phyloP scores from a whole-genome alignment of 768 basidiomycete genomes.

The Boletellus sp. region DNA sequence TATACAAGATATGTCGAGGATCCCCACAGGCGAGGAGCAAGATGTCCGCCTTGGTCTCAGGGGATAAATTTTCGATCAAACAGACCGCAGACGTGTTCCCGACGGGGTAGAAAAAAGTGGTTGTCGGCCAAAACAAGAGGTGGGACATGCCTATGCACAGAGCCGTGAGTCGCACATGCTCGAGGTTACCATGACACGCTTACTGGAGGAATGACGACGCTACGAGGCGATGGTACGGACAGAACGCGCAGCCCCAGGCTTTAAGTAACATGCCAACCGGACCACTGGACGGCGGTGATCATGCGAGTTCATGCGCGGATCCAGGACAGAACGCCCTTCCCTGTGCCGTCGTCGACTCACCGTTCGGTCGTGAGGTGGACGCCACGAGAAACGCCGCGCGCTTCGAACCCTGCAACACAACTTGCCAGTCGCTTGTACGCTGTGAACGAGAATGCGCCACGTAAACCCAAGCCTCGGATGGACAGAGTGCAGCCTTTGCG shows the following conservation, averaged over 20 bases:
- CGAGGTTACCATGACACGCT: neutral
- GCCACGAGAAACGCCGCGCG: neutral
- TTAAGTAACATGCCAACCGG: neutral
- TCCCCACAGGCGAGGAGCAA: constrained; percentile 58
- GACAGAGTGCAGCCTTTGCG: too few species aligned
- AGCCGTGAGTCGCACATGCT: neutral
- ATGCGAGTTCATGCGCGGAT: neutral
- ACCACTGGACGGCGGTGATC: neutral
- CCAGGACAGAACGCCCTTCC: neutral
- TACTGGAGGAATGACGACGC: neutral
- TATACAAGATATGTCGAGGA: constrained; percentile 49
- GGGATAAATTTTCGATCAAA: constrained; percentile 44
- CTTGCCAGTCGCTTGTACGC: too few species aligned
- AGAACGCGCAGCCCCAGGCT: neutral
- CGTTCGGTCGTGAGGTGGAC: neutral
- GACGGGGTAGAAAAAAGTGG: constrained; percentile 51
- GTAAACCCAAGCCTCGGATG: too few species aligned
- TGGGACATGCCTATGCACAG: constrained; percentile 13
- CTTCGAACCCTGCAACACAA: neutral
- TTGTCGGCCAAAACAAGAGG: constrained; percentile 15
- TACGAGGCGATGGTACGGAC: neutral
- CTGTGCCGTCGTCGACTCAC: neutral
- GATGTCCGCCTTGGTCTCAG: constrained; percentile 36
- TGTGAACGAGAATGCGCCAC: too few species aligned
- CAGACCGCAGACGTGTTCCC: constrained; percentile 56